These are phyloP conservation scores for Nicotiana benthamiana DNA, from an alignment of 257 asterid genomes.

Conservation along the genomic window DNA sequence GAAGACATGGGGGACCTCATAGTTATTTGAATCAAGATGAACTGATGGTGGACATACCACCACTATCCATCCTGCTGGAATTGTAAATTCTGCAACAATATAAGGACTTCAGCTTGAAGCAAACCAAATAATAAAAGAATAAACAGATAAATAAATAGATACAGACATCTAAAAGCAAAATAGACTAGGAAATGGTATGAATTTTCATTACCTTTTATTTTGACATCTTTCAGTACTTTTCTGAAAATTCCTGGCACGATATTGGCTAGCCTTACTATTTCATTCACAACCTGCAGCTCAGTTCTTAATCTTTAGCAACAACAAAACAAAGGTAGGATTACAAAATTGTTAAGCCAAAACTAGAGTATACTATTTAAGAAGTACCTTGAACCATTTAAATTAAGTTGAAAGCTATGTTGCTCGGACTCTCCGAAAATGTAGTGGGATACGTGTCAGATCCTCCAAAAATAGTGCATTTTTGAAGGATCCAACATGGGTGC, in stretches of 20 bases:
- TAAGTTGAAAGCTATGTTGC: neutral
- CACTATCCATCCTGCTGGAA: slow-evolving; percentile 14
- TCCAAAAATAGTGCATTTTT: no score
- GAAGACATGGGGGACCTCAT: neutral
- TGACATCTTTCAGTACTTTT: neutral
- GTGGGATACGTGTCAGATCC: no score
- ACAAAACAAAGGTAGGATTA: neutral
- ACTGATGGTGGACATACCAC: slow-evolving; percentile 8
- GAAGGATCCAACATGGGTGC: no score
- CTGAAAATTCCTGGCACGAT: neutral
- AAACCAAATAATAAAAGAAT: no score
- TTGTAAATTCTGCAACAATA: slow-evolving; percentile 7
- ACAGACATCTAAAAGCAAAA: neutral
- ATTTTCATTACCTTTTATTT: neutral
- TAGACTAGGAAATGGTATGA: neutral
- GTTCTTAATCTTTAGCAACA: neutral
- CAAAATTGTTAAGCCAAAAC: no score
- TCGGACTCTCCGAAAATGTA: no score
- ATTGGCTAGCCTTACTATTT: neutral
- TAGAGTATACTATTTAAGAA: neutral
- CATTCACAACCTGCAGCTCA: slow-evolving; percentile 1
- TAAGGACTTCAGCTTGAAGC: no score
- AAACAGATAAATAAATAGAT: no score
- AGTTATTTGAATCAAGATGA: slow-evolving; percentile 1
- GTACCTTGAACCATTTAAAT: neutral